Evolutionary conservation across 495 filamentous ascomycete species (phyloP).

Genomic region (Achaetomiella virescens): DNA sequence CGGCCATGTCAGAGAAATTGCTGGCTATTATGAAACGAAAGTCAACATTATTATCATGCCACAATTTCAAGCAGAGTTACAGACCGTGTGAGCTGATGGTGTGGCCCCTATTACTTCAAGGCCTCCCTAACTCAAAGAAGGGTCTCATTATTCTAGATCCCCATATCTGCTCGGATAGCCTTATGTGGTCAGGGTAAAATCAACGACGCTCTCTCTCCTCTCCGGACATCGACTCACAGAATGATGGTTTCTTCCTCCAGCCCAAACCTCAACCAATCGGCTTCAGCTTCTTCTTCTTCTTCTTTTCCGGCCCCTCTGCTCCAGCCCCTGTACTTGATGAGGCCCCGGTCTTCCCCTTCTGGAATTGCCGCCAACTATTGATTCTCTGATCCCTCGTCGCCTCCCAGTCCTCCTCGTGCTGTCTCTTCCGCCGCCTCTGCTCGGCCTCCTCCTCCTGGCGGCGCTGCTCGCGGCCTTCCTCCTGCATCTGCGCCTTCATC

Average conservation of each 20-base stretch:
- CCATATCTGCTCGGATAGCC: not conserved
- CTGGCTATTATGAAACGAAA: conserved; percentile 1
- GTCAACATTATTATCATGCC: not conserved
- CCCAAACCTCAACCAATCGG: conserved; percentile 38
- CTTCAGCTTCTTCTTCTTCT: conserved; percentile 87
- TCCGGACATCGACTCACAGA: conserved; percentile 6
- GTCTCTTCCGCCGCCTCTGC: conserved; percentile 82
- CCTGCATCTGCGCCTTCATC: conserved; percentile 89
- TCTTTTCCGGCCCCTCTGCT: conserved; percentile 65
- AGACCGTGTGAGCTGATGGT: not conserved
- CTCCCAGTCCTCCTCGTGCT: conserved; percentile 92
- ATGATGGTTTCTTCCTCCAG: not conserved
- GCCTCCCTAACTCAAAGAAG: not conserved
- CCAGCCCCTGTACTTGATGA: conserved; percentile 11
- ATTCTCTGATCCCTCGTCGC: conserved; percentile 84
- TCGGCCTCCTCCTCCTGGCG: conserved; percentile 83
- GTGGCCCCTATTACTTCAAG: not conserved
- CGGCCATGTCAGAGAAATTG: not conserved
- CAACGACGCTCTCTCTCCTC: not conserved
- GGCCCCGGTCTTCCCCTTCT: conserved; percentile 55
- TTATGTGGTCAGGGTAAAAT: conserved; percentile 1
- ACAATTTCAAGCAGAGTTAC: not conserved
- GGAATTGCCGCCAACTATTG: conserved; percentile 88
- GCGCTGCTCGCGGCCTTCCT: conserved; percentile 87
- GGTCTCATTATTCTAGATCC: not conserved